phyloP scores from a whole-genome alignment of 1,139 yeast genomes.

The Lodderomyces jiufengensis region DNA sequence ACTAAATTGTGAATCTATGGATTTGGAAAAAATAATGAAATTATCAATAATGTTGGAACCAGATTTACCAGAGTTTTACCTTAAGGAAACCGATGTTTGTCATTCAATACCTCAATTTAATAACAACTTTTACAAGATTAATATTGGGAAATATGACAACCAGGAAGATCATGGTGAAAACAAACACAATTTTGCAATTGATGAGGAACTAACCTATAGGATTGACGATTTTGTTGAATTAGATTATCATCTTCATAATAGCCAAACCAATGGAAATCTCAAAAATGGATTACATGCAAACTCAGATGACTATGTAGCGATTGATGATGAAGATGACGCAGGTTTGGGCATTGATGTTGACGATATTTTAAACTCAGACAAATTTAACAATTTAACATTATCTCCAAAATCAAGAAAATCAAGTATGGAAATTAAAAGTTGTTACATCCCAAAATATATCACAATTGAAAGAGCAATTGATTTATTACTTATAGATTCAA shows the following conservation, averaged over 20 bases:
- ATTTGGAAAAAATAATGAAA: constrained; percentile 38
- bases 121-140: constrained; percentile 34
- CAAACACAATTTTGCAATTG: constrained; percentile 30
- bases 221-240: constrained; percentile 34
- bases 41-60: constrained; percentile 39
- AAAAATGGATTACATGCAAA: constrained; percentile 15
- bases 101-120: constrained; percentile 34
- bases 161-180: constrained; percentile 18
- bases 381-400: constrained; percentile 34
- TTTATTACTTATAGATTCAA: constrained; percentile 38
- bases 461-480: constrained; percentile 41
- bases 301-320: constrained; percentile 16
- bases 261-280: too few species aligned
- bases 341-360: constrained; percentile 48
- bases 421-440: too few species aligned
- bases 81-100: constrained; percentile 14
- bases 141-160: constrained; percentile 38
- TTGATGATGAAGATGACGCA: constrained; percentile 37
- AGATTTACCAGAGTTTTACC: constrained; percentile 39
- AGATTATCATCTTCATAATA: too few species aligned
- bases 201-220: constrained; percentile 34
- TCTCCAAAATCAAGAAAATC: constrained; percentile 11
- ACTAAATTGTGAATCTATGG: constrained; percentile 37
- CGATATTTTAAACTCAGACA: constrained; percentile 41
- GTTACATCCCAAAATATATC: constrained; percentile 40